A percentile compares a stretch with the other conserved stretches of the same genome.
Evolutionary conservation across 2,329 filamentous ascomycete genomes (phyloP).

Genomic region (Sordariomycetes sp.): DNA sequence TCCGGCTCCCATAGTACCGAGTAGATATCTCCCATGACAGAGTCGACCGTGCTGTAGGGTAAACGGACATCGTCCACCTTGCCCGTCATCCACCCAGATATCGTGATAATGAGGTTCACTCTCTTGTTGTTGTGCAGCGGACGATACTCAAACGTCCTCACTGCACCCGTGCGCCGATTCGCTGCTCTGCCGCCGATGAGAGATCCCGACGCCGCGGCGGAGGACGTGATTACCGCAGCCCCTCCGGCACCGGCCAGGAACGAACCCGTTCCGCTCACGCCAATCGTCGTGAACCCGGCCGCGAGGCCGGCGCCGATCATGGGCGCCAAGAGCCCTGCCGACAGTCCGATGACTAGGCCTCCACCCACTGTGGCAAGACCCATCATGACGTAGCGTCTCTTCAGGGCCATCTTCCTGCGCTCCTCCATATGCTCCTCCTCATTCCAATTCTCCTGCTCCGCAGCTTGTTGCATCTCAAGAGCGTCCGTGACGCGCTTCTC

Average conservation of each 20-base stretch:
- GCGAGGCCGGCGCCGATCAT: constrained; percentile 90
- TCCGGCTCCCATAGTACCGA: constrained; percentile 96
- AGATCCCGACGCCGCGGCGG: constrained; percentile 73
- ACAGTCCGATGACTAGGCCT: constrained; percentile 87
- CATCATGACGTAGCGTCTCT: constrained; percentile 85
- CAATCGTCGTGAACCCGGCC: constrained; percentile 89
- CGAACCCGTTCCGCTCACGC: constrained; percentile 73
- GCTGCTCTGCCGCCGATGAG: constrained; percentile 78
- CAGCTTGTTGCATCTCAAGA: constrained; percentile 91
- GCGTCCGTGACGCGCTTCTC: constrained; percentile 96
- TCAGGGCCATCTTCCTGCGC: constrained; percentile 68
- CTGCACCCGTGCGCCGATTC: constrained; percentile 76
- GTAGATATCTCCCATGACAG: constrained; percentile 96
- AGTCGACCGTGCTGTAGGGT: constrained; percentile 91
- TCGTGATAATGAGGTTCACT: constrained; percentile 87
- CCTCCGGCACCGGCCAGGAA: constrained; percentile 89
- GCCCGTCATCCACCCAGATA: constrained; percentile 97
- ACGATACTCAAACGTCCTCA: constrained; percentile 93
- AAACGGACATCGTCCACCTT: constrained; percentile 93
- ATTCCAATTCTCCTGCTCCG: constrained; percentile 94
- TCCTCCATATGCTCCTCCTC: constrained; percentile 88
- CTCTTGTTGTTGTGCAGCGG: constrained; percentile 97
- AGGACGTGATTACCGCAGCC: constrained; percentile 85
- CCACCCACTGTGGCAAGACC: constrained; percentile 92
- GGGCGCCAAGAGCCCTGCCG: constrained; percentile 80